These are phyloP conservation scores for Hamamelis virginiana DNA, from an alignment of 164 flowering plant genomes.

Conservation along the genomic window DNA sequence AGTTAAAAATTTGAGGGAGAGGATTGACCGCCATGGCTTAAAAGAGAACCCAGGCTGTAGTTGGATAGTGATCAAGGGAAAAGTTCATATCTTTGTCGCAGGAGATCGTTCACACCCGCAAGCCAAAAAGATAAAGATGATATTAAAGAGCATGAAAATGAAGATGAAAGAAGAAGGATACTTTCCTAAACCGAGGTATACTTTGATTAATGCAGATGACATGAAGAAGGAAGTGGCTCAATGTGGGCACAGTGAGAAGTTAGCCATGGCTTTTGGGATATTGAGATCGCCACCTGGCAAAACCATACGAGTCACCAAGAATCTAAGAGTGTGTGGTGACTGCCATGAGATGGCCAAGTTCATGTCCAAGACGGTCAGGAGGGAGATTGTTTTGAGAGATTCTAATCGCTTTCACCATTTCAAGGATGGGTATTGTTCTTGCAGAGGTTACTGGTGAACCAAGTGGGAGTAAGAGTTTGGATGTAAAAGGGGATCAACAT, in stretches of 20 bases:
- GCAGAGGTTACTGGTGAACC: conserved; percentile 58
- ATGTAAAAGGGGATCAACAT: conserved; percentile 6
- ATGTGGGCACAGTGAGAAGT: conserved; percentile 70
- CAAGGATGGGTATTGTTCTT: conserved; percentile 61
- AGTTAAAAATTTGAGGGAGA: conserved; percentile 41
- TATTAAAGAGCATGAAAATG: conserved; percentile 35
- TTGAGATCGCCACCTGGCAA: conserved; percentile 43
- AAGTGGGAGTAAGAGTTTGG: neutral
- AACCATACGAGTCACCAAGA: conserved; percentile 55
- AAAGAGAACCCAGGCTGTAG: conserved; percentile 61
- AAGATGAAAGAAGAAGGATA: conserved; percentile 49
- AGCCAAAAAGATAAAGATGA: conserved; percentile 26
- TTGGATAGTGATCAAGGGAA: conserved; percentile 66
- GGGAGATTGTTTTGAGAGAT: conserved; percentile 65
- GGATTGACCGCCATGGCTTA: conserved; percentile 34
- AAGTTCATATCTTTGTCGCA: conserved; percentile 49
- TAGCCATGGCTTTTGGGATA: conserved; percentile 67
- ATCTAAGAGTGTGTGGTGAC: conserved; percentile 53
- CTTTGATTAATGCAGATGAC: conserved; percentile 46
- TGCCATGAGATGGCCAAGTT: conserved; percentile 75
- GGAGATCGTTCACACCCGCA: conserved; percentile 46
- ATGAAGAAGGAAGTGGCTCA: conserved; percentile 44
- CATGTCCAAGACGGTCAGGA: conserved; percentile 40
- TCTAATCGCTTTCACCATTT: conserved; percentile 68
- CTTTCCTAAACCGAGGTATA: conserved; percentile 31